Evolutionary conservation across 2,329 filamentous ascomycete species (phyloP).

Genomic region (Colletotrichum sp.): DNA sequence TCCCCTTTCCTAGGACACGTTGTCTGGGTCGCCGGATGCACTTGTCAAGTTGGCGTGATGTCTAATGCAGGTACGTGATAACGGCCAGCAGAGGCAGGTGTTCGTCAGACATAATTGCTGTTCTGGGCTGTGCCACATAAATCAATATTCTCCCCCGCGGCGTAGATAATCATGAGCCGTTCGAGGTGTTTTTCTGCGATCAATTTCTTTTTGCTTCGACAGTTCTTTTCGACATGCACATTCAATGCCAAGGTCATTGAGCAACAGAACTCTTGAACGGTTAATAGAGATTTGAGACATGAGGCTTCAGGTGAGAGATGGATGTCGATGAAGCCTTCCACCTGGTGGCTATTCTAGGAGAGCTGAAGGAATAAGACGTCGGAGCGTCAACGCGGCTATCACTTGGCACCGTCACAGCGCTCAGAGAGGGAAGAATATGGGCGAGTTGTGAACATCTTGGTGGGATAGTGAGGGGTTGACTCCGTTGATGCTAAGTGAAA

Average conservation of each 20-base stretch:
- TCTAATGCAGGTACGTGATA: background rate
- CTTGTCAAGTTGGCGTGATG: background rate
- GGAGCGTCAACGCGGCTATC: background rate
- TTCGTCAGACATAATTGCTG: background rate
- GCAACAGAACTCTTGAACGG: background rate
- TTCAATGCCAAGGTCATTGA: background rate
- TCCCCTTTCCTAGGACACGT: background rate
- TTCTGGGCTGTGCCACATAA: background rate
- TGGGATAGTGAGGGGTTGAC: background rate
- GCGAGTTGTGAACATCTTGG: background rate
- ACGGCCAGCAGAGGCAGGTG: background rate
- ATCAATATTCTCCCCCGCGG: background rate
- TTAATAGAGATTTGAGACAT: background rate
- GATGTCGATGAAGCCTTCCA: background rate
- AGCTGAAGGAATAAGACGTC: background rate
- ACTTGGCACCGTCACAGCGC: background rate
- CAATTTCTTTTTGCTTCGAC: background rate
- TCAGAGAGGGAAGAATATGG: background rate
- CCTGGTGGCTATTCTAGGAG: background rate
- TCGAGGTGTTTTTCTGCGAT: background rate
- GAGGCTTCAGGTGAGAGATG: background rate
- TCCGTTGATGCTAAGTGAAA: background rate
- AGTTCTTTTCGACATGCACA: background rate
- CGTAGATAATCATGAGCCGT: background rate
- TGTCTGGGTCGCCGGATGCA: background rate